Evolutionary conservation across 176 grass and related monocot genomes (phyloP).

Genomic region (Aegilops bicornis): DNA sequence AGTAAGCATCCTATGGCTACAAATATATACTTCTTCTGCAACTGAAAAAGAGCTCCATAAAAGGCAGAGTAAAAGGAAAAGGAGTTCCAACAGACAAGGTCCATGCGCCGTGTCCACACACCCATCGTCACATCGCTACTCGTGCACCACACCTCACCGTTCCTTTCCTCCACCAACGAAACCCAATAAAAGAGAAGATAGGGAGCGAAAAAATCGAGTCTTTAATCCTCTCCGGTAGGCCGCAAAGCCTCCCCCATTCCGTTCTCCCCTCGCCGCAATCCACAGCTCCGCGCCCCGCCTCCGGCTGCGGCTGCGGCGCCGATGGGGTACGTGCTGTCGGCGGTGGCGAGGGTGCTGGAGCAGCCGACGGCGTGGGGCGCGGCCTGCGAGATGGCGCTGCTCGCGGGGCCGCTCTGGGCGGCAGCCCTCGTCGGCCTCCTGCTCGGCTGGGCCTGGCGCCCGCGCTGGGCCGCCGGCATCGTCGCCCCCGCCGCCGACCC

Average conservation of each 20-base stretch:
- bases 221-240: slow-evolving; percentile 43
- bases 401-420: slow-evolving; percentile 75
- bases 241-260: slow-evolving; percentile 26
- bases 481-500: slow-evolving; percentile 36
- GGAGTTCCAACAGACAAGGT: not conserved
- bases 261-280: not conserved
- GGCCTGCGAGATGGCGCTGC: slow-evolving; percentile 64
- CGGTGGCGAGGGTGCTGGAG: slow-evolving; percentile 59
- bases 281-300: not conserved
- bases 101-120: slow-evolving; percentile 39
- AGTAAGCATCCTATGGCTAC: not conserved
- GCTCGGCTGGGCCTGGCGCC: slow-evolving; percentile 91
- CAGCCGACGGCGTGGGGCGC: slow-evolving; percentile 57
- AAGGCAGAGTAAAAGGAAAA: not conserved
- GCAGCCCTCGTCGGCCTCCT: slow-evolving; percentile 77
- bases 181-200: not conserved
- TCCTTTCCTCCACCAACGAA: not conserved
- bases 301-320: slow-evolving; percentile 17
- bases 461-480: slow-evolving; percentile 67
- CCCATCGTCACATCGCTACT: not conserved
- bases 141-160: slow-evolving; percentile 32
- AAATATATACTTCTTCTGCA: not conserved
- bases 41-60: not conserved
- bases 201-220: slow-evolving; percentile 21
- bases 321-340: slow-evolving; percentile 76